phyloP scores from a whole-genome alignment of 305 asterid species.

The Fraxinus greggii region DNA sequence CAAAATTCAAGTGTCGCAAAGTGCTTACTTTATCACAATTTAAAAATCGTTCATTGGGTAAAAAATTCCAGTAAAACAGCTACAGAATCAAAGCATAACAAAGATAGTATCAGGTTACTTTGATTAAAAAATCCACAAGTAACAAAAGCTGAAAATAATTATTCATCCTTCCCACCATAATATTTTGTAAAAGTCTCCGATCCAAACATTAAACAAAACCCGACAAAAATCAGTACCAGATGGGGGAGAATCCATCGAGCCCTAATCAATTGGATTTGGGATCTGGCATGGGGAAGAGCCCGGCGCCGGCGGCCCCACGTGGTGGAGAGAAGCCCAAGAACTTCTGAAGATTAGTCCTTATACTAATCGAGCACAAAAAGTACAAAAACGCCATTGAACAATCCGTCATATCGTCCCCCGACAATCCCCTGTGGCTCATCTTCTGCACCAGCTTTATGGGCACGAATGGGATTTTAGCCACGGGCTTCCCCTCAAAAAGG shows the following conservation, averaged over 20 bases:
- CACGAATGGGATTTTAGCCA: constrained; percentile 87
- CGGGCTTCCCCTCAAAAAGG: constrained; percentile 74
- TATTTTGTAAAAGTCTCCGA: neutral
- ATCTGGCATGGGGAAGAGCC: constrained; percentile 88
- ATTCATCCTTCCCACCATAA: neutral
- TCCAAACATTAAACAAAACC: neutral
- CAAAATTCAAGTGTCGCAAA: neutral
- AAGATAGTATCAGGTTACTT: constrained; percentile 1
- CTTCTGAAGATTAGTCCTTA: constrained; percentile 93
- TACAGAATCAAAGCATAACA: neutral
- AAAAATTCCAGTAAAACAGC: neutral
- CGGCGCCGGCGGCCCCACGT: constrained; percentile 90
- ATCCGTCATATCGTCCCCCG: constrained; percentile 91
- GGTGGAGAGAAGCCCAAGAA: constrained; percentile 94
- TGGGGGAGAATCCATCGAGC: neutral
- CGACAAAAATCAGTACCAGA: neutral
- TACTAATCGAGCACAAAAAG: constrained; percentile 79
- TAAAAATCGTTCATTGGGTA: neutral
- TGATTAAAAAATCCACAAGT: constrained; percentile 10
- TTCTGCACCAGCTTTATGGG: constrained; percentile 80
- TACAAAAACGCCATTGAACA: constrained; percentile 97
- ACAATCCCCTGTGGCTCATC: constrained; percentile 93
- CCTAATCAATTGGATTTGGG: constrained; percentile 58
- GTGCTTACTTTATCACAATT: neutral
- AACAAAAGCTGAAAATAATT: constrained; percentile 17